phyloP scores from a whole-genome alignment of 768 basidiomycete genomes.

The Xerocomellus dryophilus region DNA sequence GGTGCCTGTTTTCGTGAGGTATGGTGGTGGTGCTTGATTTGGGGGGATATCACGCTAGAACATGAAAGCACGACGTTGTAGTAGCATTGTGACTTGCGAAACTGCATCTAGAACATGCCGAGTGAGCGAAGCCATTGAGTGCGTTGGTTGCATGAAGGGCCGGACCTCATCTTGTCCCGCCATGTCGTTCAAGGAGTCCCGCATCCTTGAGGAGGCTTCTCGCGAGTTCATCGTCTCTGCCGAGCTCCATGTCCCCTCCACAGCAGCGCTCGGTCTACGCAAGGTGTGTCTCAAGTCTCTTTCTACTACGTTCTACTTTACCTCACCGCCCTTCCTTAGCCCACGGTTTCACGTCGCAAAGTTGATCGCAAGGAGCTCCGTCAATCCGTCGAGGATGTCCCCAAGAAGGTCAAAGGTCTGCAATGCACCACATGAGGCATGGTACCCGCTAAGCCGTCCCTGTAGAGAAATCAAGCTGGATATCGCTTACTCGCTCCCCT shows the following conservation, averaged over 20 bases:
- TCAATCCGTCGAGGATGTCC: conserved; percentile 41
- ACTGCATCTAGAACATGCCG: not conserved
- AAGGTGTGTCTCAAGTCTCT: conserved; percentile 46
- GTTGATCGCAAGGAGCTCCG: conserved; percentile 48
- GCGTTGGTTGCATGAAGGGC: not conserved
- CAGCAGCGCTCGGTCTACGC: conserved; percentile 47
- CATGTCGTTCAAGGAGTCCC: conserved; percentile 15
- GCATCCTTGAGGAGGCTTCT: conserved; percentile 6
- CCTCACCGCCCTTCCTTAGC: conserved; percentile 33
- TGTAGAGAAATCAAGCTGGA: conserved; percentile 73
- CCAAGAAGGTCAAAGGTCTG: conserved; percentile 60
- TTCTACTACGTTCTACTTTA: not conserved
- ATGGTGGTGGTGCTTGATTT: conserved; percentile 5
- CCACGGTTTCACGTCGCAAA: conserved; percentile 49
- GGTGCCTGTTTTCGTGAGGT: conserved; percentile 5
- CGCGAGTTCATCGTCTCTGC: conserved; percentile 60
- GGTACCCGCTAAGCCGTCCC: not conserved
- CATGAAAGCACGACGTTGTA: conserved; percentile 2
- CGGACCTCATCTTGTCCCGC: not conserved
- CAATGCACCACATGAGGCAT: not conserved
- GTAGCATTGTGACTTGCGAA: conserved; percentile 1
- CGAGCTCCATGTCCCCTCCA: conserved; percentile 59
- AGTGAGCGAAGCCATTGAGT: not conserved
- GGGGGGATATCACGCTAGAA: not conserved
- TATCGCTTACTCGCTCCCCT: conserved; percentile 51